Base-by-base conservation (phyloP, 768 basidiomycete species). In the Macrolepiota dolichaula region DNA sequence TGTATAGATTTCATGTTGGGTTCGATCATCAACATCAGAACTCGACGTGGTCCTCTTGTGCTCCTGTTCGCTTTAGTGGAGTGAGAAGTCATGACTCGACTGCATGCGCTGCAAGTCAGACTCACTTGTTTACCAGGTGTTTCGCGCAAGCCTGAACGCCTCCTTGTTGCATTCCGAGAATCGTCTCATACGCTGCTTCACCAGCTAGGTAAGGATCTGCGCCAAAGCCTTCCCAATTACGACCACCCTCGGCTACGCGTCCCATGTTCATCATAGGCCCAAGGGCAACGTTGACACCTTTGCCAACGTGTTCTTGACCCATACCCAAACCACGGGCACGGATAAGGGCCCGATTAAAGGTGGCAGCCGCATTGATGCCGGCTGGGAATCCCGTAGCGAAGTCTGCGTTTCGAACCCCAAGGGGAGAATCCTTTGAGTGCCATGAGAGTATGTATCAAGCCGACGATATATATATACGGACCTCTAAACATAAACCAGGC, bases 181-280 rank as follows among this genome's bases (percentile, higher is more conserved):
- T 84, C 0, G 93, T 96, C 72, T 94, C 90, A 59, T 86, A 89
- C 3, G 87, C 83, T 1, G 79, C 77, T 68, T 92, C 92, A 12
- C 95, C 93, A n/a, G 83, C 67, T 15, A 96, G 76, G 75, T 85
- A 96, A 0, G 95, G 95, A 71, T 97, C 95, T 10, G 83, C 92
- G 32, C 94, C 94, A 61, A 94, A 95, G n/a, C 92, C 93, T 78
- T 96, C 95, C 92, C 93, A 96, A 72, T 95, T 94, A 29, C 95
- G 79, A 17, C 95, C 95, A 6, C 89, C 92, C 64, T 84, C 79
- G 2, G 90, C 86, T 19, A 88, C 73, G 17, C 91, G 84, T 1
- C 88, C 91, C 77, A 96, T 83, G 70, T 95, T 94, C 86, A 92
- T 94, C 88, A 91, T 91, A 0, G 92, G 82, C 0, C 83, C 84